A percentile compares a stretch with the other conserved stretches of the same genome.
phyloP scores from a whole-genome alignment of 2,329 filamentous ascomycete genomes.

The Rhexocercosporidium sp. region DNA sequence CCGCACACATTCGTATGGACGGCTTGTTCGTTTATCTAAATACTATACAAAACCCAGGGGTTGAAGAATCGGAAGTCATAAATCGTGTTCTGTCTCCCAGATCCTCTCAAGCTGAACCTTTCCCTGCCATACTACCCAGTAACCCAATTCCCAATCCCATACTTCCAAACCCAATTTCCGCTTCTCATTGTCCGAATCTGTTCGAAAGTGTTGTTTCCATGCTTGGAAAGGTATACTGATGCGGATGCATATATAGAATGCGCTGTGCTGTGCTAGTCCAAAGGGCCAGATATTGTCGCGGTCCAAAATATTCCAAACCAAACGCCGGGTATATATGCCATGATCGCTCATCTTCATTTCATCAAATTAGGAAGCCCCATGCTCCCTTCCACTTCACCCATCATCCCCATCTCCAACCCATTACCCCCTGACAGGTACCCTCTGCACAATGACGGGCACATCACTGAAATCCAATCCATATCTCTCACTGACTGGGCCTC shows the following conservation, averaged over 20 bases:
- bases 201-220: background rate
- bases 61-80: constrained; percentile 4
- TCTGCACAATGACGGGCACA: constrained; percentile 34
- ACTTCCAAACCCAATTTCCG: background rate
- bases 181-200: background rate
- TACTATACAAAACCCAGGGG: background rate
- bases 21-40: background rate
- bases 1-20: background rate
- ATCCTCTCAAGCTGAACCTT: background rate
- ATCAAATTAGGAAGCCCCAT: too few relatives aligned
- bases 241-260: background rate
- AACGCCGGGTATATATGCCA: constrained; percentile 17
- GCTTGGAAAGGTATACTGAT: background rate
- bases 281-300: background rate
- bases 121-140: background rate
- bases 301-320: background rate
- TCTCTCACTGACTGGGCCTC: constrained; percentile 15
- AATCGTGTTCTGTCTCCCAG: background rate
- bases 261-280: background rate
- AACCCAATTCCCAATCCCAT: background rate
- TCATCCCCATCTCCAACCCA: background rate
- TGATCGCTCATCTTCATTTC: background rate
- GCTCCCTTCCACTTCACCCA: background rate
- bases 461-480: constrained; percentile 36
- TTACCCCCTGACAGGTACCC: constrained; percentile 9